Base-by-base conservation (phyloP, 129 eudicot species). In the Artemisia tridentata region DNA sequence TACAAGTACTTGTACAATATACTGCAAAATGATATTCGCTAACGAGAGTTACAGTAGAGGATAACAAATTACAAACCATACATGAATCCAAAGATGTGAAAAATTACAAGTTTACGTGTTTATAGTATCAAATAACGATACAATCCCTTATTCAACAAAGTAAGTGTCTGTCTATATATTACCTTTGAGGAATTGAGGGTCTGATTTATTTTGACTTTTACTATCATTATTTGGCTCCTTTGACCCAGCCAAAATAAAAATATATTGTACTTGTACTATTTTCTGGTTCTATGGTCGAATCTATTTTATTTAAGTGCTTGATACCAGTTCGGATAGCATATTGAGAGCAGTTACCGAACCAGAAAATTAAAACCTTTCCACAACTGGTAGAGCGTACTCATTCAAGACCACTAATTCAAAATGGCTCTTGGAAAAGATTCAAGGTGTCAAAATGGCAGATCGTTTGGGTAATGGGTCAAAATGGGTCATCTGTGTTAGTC, bases 371-470 rank as follows among this genome's bases (percentile, higher is more conserved):
- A 17, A 38, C 20, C 41, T 46, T 65, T 16, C 15, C 14, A 10
- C 5, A 8, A 21, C 45, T 21, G 8, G 9, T 16, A 48, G 34
- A 65, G 11, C n/a, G 19, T 43, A 53, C 45, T 67, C 60, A 67
- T 49, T 65, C 16, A 48, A 14, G 72, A 29, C 60, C 23, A 50
- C 27, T 48, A 67, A 23, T 0, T 50, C 62, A 68, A 38, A 68
- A 47, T 4, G 27, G 16, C 20, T 63, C 70, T 65, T 65, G 19
- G 70, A 38, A 46, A 65, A 45, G 46, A 46, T 18, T 31, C 31
- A 65, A 65, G 55, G 55, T 65, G 34, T 63, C 7, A 21, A 47
- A 18, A 6, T 27, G 31, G 31, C 31, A 27, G 31, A 27, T 27
- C 5, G 0, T 3, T 27, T 27, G 5, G 31, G 31, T 27, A 27